These are phyloP conservation scores for Takakia lepidozioides DNA, from an alignment of 225 moss, liverwort and hornwort species.

Conservation along the genomic window DNA sequence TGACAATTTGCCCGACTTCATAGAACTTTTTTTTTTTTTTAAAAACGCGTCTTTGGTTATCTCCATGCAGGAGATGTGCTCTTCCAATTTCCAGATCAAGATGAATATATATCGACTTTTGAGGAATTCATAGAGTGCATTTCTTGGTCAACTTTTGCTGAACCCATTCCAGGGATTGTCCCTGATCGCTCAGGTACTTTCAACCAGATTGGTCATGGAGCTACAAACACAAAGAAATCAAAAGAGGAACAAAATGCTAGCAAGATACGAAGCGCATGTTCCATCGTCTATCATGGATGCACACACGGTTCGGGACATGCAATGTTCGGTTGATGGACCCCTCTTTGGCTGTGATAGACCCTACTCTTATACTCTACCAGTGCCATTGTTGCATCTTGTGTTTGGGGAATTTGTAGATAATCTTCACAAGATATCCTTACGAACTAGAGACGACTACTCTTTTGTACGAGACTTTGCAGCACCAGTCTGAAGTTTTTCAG, in stretches of 20 bases:
- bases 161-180: not conserved
- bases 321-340: too few relatives aligned
- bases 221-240: too few relatives aligned
- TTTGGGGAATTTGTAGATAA: not conserved
- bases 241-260: too few relatives aligned
- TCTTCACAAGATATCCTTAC: slow-evolving; percentile 1
- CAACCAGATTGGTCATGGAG: too few relatives aligned
- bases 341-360: too few relatives aligned
- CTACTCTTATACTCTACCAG: not conserved
- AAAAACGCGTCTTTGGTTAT: too few relatives aligned
- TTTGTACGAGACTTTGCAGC: slow-evolving; percentile 2
- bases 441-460: not conserved
- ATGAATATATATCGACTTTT: not conserved
- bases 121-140: not conserved
- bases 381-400: slow-evolving; percentile 1
- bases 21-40: not conserved
- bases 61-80: not conserved
- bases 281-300: too few relatives aligned
- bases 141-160: not conserved
- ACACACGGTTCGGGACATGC: too few relatives aligned
- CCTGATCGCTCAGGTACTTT: not conserved
- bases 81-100: not conserved
- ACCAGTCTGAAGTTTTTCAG: not conserved
- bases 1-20: not conserved
- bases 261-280: too few relatives aligned